Percentiles rank a stretch among this genome's conserved stretches.
phyloP scores from a whole-genome alignment of 1,284 basidiomycete genomes.

The Irpex sp. region DNA sequence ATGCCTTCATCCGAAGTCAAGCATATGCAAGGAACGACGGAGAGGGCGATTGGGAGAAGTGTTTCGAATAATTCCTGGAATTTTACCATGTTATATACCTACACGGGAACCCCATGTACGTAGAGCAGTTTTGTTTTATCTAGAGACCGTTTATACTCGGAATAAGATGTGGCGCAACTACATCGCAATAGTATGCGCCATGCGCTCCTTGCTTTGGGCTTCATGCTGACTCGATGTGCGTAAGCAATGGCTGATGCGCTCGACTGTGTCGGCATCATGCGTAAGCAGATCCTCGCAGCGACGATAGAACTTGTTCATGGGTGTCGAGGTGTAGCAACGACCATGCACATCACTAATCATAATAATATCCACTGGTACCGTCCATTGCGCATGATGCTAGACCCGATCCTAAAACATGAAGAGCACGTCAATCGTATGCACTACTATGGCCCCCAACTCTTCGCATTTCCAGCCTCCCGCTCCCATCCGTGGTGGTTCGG shows the following conservation, averaged over 20 bases:
- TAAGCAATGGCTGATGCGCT: too few relatives aligned
- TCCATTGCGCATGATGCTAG: neutral
- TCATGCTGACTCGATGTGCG: too few relatives aligned
- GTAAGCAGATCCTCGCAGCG: too few relatives aligned
- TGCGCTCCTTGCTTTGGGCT: too few relatives aligned
- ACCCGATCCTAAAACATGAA: neutral
- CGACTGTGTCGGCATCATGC: too few relatives aligned
- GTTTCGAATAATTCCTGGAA: conserved; percentile 22
- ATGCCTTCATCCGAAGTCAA: conserved; percentile 72
- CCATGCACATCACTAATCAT: neutral
- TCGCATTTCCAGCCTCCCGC: conserved; percentile 23
- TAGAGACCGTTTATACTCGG: too few relatives aligned
- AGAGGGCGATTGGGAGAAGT: conserved; percentile 63
- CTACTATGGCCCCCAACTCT: conserved; percentile 18
- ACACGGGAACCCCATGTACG: neutral
- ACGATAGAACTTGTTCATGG: too few relatives aligned
- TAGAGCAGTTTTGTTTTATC: too few relatives aligned
- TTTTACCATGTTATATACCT: neutral
- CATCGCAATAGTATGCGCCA: too few relatives aligned
- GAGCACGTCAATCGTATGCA: conserved; percentile 1
- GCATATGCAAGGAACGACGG: conserved; percentile 61
- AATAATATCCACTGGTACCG: conserved; percentile 3
- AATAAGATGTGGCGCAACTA: too few relatives aligned
- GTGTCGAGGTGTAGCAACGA: too few relatives aligned
- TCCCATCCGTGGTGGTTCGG: conserved; percentile 12